Evolutionary conservation across 257 asterid species (phyloP).

Genomic region (Capsicum pubescens): DNA sequence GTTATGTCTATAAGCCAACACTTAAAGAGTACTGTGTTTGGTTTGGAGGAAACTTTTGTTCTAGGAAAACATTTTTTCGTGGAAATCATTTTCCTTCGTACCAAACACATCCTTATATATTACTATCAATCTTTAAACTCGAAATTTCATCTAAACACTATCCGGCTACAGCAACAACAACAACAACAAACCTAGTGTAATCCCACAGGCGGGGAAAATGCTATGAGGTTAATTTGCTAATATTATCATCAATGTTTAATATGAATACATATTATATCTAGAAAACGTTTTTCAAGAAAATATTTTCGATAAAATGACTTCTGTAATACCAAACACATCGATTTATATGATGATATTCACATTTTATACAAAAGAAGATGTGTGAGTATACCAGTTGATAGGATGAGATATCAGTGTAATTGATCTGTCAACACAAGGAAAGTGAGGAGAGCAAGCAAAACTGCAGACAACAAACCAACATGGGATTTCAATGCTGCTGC

Average conservation of each 20-base stretch:
- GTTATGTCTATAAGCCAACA: not conserved
- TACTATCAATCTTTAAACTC: not conserved
- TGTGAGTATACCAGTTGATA: slow-evolving; percentile 21
- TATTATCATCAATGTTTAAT: not conserved
- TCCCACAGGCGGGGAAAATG: too few species aligned
- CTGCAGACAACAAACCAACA: slow-evolving; percentile 37
- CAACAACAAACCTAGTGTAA: too few species aligned
- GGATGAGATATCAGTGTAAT: slow-evolving; percentile 39
- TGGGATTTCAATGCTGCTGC: slow-evolving; percentile 39
- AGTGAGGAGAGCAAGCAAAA: slow-evolving; percentile 46
- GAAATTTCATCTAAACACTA: not conserved
- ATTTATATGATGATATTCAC: not conserved
- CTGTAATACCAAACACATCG: not conserved
- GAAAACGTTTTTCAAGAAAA: not conserved
- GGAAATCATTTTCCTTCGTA: not conserved
- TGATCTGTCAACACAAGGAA: slow-evolving; percentile 51
- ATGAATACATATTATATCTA: not conserved
- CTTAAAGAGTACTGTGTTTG: not conserved
- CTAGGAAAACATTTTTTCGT: not conserved
- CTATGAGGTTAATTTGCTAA: not conserved
- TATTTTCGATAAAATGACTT: not conserved
- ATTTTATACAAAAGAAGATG: slow-evolving; percentile 10
- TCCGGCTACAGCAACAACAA: not conserved
- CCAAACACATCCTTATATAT: not conserved
- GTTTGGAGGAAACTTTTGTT: not conserved